phyloP scores from a whole-genome alignment of 2,329 filamentous ascomycete species.

The Didymellaceae sp. region DNA sequence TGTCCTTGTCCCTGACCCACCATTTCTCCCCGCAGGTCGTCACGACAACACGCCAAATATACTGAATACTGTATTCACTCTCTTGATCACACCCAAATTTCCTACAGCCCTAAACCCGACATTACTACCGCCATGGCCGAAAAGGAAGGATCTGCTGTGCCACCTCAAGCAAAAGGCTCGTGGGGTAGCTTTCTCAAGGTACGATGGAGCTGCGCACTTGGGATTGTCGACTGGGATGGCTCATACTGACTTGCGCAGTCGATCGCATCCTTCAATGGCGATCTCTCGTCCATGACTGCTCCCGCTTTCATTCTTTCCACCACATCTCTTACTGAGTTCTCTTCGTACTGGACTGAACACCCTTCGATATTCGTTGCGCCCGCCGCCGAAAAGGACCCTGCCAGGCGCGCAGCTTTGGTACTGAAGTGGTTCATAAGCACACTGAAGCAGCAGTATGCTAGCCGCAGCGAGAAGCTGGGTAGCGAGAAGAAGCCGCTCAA shows the following conservation, averaged over 20 bases:
- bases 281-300: slow-evolving; percentile 63
- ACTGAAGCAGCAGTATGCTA: slow-evolving; percentile 83
- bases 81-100: not conserved
- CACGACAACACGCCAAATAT: slow-evolving; percentile 10
- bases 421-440: slow-evolving; percentile 96
- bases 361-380: slow-evolving; percentile 78
- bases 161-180: slow-evolving; percentile 54
- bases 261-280: slow-evolving; percentile 62
- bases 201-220: slow-evolving; percentile 9
- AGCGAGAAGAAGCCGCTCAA: slow-evolving; percentile 99
- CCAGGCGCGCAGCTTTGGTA: slow-evolving; percentile 84
- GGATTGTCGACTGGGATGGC: not conserved
- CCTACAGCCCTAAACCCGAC: not conserved
- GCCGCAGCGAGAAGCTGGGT: slow-evolving; percentile 77
- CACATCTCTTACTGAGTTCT: slow-evolving; percentile 63
- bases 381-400: slow-evolving; percentile 76
- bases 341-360: slow-evolving; percentile 64
- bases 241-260: slow-evolving; percentile 46
- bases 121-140: slow-evolving; percentile 30
- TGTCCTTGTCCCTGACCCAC: slow-evolving; percentile 12
- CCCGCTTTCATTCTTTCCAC: slow-evolving; percentile 63
- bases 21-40: slow-evolving; percentile 12
- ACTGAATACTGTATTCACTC: too few species aligned
- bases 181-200: slow-evolving; percentile 60
- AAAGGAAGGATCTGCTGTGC: slow-evolving; percentile 56